These are phyloP conservation scores for Suillus ampliporus DNA, from an alignment of 768 basidiomycete species.

Conservation along the genomic window DNA sequence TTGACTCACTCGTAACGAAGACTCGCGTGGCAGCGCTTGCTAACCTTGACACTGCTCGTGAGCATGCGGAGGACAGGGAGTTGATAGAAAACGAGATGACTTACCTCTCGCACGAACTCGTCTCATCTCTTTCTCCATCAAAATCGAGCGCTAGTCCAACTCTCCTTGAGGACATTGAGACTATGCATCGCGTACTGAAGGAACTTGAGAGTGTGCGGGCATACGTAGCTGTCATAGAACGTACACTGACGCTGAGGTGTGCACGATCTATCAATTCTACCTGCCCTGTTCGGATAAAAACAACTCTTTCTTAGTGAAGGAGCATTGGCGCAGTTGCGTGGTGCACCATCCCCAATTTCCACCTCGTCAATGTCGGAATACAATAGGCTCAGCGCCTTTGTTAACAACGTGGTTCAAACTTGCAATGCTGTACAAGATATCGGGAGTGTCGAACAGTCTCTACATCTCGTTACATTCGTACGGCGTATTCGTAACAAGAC, in stretches of 20 bases:
- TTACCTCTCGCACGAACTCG: conserved; percentile 66
- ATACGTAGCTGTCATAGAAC: conserved; percentile 79
- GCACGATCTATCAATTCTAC: conserved; percentile 20
- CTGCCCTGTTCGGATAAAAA: conserved; percentile 15
- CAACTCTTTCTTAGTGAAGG: conserved; percentile 50
- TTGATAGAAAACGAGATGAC: conserved; percentile 79
- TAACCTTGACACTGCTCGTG: conserved; percentile 68
- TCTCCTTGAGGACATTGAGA: conserved; percentile 83
- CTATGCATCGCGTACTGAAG: conserved; percentile 74
- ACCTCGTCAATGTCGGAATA: conserved; percentile 59
- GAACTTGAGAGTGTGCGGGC: conserved; percentile 77
- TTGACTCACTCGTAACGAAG: conserved; percentile 52
- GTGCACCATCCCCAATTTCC: conserved; percentile 46
- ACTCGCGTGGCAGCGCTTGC: conserved; percentile 53
- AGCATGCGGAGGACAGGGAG: conserved; percentile 77
- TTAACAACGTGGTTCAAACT: conserved; percentile 49
- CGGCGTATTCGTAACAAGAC: conserved; percentile 68
- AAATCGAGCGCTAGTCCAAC: conserved; percentile 58
- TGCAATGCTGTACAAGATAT: conserved; percentile 53
- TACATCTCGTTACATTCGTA: conserved; percentile 69
- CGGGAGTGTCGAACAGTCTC: conserved; percentile 49
- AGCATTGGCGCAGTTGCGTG: conserved; percentile 58
- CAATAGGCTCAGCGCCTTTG: conserved; percentile 65
- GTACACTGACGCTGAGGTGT: conserved; percentile 75
- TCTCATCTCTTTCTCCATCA: conserved; percentile 52